Conservation (phyloP, 179 eudicot genomes). For the Beta macrorhiza region DNA sequence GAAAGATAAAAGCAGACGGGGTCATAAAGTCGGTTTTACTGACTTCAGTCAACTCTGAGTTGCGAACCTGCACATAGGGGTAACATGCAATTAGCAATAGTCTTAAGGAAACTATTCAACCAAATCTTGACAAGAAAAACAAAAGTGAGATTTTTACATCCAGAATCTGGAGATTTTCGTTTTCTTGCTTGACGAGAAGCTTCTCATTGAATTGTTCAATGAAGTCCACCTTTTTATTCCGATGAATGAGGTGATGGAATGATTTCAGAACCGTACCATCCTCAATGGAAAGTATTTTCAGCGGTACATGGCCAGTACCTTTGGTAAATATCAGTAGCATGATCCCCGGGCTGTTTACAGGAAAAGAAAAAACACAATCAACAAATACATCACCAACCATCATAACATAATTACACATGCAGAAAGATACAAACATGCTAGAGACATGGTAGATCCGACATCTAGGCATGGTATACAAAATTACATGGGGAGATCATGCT, state of each 20-base stretch:
- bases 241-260: conserved; percentile 83
- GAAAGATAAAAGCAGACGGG: conserved; percentile 94
- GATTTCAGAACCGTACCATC: conserved; percentile 97
- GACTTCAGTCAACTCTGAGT: conserved; percentile 79
- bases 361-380: conserved; percentile 6
- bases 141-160: conserved; percentile 48
- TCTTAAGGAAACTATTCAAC: not conserved
- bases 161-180: conserved; percentile 91
- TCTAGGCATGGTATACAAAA: not conserved
- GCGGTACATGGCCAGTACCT: conserved; percentile 73
- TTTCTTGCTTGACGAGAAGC: conserved; percentile 97
- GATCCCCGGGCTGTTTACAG: conserved; percentile 72
- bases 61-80: conserved; percentile 59
- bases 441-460: not conserved
- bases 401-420: not conserved
- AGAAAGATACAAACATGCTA: not conserved
- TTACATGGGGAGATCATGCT: not conserved
- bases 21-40: conserved; percentile 93
- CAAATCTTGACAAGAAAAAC: conserved; percentile 5
- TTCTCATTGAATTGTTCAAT: conserved; percentile 97
- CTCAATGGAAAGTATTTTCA: conserved; percentile 92
- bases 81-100: conserved; percentile 11
- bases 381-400: not conserved
- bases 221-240: conserved; percentile 93
- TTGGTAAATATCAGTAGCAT: conserved; percentile 83